These are phyloP conservation scores for Fusarium citri DNA, from an alignment of 2,329 filamentous ascomycete genomes.

Conservation along the genomic window DNA sequence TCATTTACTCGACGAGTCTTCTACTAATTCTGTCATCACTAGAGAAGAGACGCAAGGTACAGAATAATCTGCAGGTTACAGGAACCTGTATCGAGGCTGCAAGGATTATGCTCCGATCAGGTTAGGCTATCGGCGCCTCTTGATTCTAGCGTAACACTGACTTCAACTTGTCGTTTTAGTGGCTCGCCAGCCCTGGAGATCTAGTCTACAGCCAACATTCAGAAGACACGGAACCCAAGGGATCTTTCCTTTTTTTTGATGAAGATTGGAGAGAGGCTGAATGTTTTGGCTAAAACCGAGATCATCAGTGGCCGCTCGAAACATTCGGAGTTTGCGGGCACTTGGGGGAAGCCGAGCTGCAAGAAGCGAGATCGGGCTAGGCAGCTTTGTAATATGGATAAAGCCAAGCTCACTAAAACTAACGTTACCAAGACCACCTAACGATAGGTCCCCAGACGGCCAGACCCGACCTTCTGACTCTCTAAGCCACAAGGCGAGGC, in stretches of 20 bases:
- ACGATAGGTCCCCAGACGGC: neutral
- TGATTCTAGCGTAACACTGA: slow-evolving; percentile 36
- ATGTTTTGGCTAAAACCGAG: neutral
- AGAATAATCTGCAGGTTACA: slow-evolving; percentile 3
- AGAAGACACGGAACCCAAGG: neutral
- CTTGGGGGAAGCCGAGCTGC: slow-evolving; percentile 18
- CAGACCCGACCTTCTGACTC: slow-evolving; percentile 1
- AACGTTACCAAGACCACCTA: slow-evolving; percentile 17
- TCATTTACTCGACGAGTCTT: slow-evolving; percentile 9
- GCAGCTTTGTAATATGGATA: slow-evolving; percentile 30
- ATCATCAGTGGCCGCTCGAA: neutral
- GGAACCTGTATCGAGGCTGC: slow-evolving; percentile 12
- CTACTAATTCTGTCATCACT: neutral
- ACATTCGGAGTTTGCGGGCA: slow-evolving; percentile 25
- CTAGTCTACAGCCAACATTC: neutral
- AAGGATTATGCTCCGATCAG: slow-evolving; percentile 17
- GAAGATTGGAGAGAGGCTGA: neutral
- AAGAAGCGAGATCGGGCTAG: slow-evolving; percentile 1
- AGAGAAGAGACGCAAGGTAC: neutral
- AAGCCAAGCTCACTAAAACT: slow-evolving; percentile 16
- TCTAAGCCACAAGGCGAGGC: slow-evolving; percentile 34
- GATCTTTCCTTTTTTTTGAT: neutral
- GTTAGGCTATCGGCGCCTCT: slow-evolving; percentile 32
- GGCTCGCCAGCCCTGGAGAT: slow-evolving; percentile 13
- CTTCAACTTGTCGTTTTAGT: slow-evolving; percentile 22